A percentile compares a stretch with the other conserved stretches of the same genome.
phyloP scores from a whole-genome alignment of 2,329 filamentous ascomycete genomes.

The Fusarium sp. region DNA sequence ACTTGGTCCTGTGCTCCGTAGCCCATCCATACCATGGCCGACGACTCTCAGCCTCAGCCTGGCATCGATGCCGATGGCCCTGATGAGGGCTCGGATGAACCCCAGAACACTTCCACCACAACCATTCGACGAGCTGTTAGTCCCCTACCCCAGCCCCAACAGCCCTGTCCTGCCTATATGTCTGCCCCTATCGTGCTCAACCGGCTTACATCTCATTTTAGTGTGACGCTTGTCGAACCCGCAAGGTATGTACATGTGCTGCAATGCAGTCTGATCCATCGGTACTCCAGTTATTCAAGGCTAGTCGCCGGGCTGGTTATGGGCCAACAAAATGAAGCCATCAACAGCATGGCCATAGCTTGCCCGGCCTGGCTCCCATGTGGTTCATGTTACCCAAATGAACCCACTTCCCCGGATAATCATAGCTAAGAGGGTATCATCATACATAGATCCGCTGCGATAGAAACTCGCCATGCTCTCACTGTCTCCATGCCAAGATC shows the following conservation, averaged over 20 bases:
- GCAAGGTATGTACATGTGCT: slow-evolving; percentile 49
- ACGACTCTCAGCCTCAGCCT: slow-evolving; percentile 33
- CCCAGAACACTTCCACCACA: slow-evolving; percentile 38
- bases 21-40: slow-evolving; percentile 22
- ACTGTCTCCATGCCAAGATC: slow-evolving; percentile 56
- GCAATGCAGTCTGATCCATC: slow-evolving; percentile 2
- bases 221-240: slow-evolving; percentile 54
- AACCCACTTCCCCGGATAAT: not conserved
- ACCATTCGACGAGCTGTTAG: slow-evolving; percentile 48
- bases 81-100: slow-evolving; percentile 44
- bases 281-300: slow-evolving; percentile 7
- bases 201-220: slow-evolving; percentile 36
- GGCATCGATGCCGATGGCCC: slow-evolving; percentile 37
- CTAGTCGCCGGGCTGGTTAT: slow-evolving; percentile 6
- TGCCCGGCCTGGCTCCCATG: not conserved
- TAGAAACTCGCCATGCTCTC: slow-evolving; percentile 56
- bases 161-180: not conserved
- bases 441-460: slow-evolving; percentile 55
- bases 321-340: not conserved
- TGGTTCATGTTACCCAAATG: not conserved
- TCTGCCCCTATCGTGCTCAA: not conserved
- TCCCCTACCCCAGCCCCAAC: slow-evolving; percentile 10
- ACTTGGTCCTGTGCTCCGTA: not conserved
- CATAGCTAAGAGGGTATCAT: slow-evolving; percentile 23
- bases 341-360: slow-evolving; percentile 7